Evolutionary conservation across 1,139 yeast genomes (phyloP).

Genomic region (Arxiozyma heterogenica): DNA sequence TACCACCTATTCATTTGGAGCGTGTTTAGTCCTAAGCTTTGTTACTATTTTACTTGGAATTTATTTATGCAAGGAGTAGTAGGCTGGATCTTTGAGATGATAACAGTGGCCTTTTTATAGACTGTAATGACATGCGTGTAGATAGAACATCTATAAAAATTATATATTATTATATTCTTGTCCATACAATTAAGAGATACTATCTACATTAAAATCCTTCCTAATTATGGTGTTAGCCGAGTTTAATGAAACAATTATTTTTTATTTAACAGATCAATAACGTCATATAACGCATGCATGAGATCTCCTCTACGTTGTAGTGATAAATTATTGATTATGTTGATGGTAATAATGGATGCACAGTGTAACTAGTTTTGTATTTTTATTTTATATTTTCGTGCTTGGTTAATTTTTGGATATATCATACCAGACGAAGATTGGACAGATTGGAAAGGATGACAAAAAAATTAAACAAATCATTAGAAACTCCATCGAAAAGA

Average conservation of each 20-base stretch:
- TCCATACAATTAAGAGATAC: too few species aligned
- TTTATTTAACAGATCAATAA: too few species aligned
- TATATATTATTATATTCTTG: not conserved
- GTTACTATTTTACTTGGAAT: constrained; percentile 76
- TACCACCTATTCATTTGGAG: constrained; percentile 95
- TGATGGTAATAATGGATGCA: too few species aligned
- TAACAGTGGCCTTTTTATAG: not conserved
- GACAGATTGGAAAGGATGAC: not conserved
- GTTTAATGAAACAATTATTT: too few species aligned
- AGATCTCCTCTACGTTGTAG: too few species aligned
- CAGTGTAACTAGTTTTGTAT: not conserved
- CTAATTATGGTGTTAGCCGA: too few species aligned
- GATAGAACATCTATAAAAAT: not conserved
- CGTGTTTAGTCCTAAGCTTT: constrained; percentile 85
- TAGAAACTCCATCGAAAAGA: too few species aligned
- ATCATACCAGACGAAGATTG: not conserved
- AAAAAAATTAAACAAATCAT: too few species aligned
- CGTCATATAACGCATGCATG: too few species aligned
- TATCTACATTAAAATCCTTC: too few species aligned
- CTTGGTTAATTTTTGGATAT: not conserved
- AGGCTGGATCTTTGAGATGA: constrained; percentile 21
- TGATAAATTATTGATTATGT: too few species aligned
- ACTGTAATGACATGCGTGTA: not conserved
- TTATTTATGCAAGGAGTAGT: constrained; percentile 37
- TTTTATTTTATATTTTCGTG: too few species aligned